Conservation (phyloP, 768 basidiomycete species). For the Hypholoma fasciculare region DNA sequence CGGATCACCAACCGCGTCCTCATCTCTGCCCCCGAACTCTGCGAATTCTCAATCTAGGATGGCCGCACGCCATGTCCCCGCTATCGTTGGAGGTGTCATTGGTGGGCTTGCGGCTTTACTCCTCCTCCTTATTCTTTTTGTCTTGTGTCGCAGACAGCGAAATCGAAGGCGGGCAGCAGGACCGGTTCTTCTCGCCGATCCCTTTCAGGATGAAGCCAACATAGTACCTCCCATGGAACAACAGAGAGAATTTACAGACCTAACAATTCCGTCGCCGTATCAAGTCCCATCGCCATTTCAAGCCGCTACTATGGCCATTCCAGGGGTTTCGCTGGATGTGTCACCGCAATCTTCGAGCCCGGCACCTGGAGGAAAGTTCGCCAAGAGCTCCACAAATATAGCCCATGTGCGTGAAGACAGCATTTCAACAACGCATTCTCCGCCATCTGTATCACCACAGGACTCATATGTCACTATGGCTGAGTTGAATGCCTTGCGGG, state of each 20-base stretch:
- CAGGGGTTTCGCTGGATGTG: not conserved
- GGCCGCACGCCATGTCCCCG: not conserved
- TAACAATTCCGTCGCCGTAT: not conserved
- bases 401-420: not conserved
- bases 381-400: not conserved
- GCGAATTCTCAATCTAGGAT: not conserved
- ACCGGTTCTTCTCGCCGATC: not conserved
- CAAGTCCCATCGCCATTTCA: not conserved
- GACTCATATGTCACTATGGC: not conserved
- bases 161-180: not conserved
- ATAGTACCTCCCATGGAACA: not conserved
- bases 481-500: not conserved
- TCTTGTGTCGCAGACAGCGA: not conserved
- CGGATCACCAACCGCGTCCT: not conserved
- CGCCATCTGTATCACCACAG: not conserved
- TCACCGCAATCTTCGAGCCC: not conserved
- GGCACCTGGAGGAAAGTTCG: not conserved
- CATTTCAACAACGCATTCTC: not conserved
- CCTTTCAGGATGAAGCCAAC: not conserved
- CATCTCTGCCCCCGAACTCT: not conserved
- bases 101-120: not conserved
- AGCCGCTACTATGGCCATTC: not conserved
- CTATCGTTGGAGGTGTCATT: slow-evolving; percentile 2
- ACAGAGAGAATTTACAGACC: not conserved
- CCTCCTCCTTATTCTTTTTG: not conserved